These are phyloP conservation scores for Claviceps fusiformis DNA, from an alignment of 2,329 filamentous ascomycete genomes.

Conservation along the genomic window DNA sequence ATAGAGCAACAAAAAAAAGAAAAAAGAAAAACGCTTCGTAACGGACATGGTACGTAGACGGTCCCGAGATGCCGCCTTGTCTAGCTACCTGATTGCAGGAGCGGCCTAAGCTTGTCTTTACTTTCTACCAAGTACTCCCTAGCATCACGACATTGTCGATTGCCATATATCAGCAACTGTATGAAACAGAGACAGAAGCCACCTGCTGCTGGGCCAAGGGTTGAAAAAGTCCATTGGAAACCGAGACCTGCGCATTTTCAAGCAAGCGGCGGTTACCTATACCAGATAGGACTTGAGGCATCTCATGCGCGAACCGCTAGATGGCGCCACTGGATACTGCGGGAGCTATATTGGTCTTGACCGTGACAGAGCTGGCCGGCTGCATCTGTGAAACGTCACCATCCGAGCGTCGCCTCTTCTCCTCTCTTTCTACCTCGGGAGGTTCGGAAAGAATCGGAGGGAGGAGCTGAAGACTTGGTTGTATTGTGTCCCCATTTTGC, in stretches of 20 bases:
- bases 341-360: background rate
- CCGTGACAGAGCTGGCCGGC: background rate
- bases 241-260: background rate
- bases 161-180: background rate
- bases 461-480: background rate
- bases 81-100: background rate
- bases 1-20: background rate
- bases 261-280: background rate
- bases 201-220: background rate
- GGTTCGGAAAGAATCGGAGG: background rate
- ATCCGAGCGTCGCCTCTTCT: conserved; percentile 2
- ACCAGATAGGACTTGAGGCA: background rate
- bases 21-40: background rate
- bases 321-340: conserved; percentile 3
- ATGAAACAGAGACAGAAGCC: background rate
- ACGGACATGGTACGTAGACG: background rate
- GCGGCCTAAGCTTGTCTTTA: too few relatives aligned
- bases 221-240: background rate
- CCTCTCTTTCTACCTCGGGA: background rate
- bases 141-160: background rate
- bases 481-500: background rate
- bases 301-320: conserved; percentile 4
- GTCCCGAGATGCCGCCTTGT: background rate
- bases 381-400: background rate
- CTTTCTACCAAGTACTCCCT: too few relatives aligned